phyloP scores from a whole-genome alignment of 164 flowering plant species.

The Houttuynia cordata region DNA sequence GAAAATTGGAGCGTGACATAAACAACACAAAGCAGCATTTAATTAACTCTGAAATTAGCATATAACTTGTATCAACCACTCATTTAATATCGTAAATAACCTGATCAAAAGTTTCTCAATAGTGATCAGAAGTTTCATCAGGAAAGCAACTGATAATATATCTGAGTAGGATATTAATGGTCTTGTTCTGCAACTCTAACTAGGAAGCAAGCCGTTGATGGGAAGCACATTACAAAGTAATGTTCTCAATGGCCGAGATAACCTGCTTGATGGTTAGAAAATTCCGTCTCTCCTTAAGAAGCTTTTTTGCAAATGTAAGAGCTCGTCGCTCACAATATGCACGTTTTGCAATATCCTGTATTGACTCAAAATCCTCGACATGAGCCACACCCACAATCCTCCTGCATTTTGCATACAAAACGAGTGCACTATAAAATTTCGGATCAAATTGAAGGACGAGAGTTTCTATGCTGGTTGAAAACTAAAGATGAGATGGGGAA shows the following conservation, averaged over 20 bases:
- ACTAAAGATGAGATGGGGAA: too few relatives aligned
- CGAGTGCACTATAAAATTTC: background rate
- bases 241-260: slow-evolving; percentile 28
- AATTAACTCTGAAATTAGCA: too few relatives aligned
- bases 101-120: too few relatives aligned
- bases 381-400: slow-evolving; percentile 95
- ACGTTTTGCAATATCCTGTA: slow-evolving; percentile 38
- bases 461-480: too few relatives aligned
- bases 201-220: background rate
- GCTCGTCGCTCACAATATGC: slow-evolving; percentile 74
- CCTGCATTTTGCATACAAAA: slow-evolving; percentile 26
- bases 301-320: slow-evolving; percentile 59
- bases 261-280: slow-evolving; percentile 52
- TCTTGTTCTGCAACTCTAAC: background rate
- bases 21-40: too few relatives aligned
- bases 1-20: too few relatives aligned
- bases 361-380: slow-evolving; percentile 90
- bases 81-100: too few relatives aligned
- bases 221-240: slow-evolving; percentile 6
- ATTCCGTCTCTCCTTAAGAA: slow-evolving; percentile 63
- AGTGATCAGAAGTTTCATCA: too few relatives aligned
- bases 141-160: background rate
- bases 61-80: too few relatives aligned
- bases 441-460: background rate
- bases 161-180: background rate